phyloP scores from a whole-genome alignment of 345 rosid species.

The Melastoma malabathricum region DNA sequence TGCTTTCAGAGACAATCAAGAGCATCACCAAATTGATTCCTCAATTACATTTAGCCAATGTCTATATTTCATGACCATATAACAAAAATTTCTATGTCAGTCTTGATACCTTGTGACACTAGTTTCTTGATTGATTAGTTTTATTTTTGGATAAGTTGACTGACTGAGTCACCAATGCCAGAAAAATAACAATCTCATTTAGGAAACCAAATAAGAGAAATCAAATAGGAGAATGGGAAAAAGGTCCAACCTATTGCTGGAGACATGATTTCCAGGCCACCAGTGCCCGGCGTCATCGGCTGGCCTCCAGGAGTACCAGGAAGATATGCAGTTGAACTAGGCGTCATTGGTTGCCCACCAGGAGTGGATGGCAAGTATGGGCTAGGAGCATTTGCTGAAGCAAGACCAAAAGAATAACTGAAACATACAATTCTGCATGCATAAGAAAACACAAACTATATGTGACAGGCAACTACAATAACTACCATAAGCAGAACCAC shows the following conservation, averaged over 20 bases:
- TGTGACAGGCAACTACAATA: constrained; percentile 4
- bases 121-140: too few species aligned
- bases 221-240: background rate
- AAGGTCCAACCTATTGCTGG: constrained; percentile 55
- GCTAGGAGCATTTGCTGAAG: constrained; percentile 84
- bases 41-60: too few species aligned
- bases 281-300: constrained; percentile 95
- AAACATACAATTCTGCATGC: background rate
- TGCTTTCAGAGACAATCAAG: too few species aligned
- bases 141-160: too few species aligned
- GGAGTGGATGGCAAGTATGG: constrained; percentile 93
- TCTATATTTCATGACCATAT: too few species aligned
- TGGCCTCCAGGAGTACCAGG: constrained; percentile 99
- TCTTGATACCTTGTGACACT: too few species aligned
- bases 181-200: too few species aligned
- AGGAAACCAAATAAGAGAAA: background rate
- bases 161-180: too few species aligned
- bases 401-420: constrained; percentile 3
- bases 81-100: too few species aligned
- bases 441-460: background rate
- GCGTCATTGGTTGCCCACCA: constrained; percentile 87
- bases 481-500: constrained; percentile 59
- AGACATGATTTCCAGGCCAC: constrained; percentile 81
- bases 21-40: too few species aligned
- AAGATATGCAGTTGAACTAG: constrained; percentile 57